Conservation (phyloP, 2,329 filamentous ascomycete species). For the Arachnomyces sp. region DNA sequence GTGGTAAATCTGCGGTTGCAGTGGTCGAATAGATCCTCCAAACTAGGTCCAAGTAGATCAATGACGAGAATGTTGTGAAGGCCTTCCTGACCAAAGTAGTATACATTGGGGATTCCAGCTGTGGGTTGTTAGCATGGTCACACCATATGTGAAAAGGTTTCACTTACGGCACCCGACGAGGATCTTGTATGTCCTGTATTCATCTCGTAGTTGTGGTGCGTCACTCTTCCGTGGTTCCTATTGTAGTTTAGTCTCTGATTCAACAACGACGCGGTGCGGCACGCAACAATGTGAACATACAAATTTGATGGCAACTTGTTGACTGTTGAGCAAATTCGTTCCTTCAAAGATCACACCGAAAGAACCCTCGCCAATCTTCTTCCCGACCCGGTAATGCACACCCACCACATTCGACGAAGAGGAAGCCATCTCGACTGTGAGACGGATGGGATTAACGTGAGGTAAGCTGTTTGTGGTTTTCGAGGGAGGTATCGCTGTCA, state of each 20-base stretch:
- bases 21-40: conserved; percentile 96
- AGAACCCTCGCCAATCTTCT: conserved; percentile 98
- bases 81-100: conserved; percentile 98
- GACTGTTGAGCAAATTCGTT: conserved; percentile 96
- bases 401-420: conserved; percentile 95
- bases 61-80: conserved; percentile 99
- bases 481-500: neutral
- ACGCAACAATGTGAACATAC: conserved; percentile 46
- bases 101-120: conserved; percentile 99
- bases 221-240: conserved; percentile 98
- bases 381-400: conserved; percentile 96
- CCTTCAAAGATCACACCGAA: conserved; percentile 99
- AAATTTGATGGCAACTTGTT: conserved; percentile 99
- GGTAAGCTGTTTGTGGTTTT: neutral
- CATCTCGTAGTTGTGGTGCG: conserved; percentile 92
- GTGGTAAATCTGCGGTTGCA: conserved; percentile 91
- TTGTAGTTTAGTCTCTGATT: neutral
- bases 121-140: conserved; percentile 10
- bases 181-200: conserved; percentile 99
- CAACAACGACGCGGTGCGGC: conserved; percentile 1
- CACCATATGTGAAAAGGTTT: conserved; percentile 13
- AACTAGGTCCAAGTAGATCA: conserved; percentile 84
- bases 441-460: conserved; percentile 1
- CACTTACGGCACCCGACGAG: conserved; percentile 95
- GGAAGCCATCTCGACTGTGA: conserved; percentile 58